Conservation (phyloP, 306 rosid genomes). For the Cyclanthera cordifolia region DNA sequence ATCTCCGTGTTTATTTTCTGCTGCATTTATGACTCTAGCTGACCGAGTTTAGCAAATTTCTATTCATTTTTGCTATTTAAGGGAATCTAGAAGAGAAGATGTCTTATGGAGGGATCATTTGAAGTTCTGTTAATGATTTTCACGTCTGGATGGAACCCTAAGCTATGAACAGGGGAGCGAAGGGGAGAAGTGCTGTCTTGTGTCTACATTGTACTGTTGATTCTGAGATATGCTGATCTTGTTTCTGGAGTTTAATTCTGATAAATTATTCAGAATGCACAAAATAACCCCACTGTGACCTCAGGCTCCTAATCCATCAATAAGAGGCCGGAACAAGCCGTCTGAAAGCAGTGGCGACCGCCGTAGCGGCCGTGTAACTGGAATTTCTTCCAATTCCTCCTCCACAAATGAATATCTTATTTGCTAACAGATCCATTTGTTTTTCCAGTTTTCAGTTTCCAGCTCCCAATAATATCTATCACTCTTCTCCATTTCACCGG, state of each 20-base stretch:
- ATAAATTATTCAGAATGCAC: no score
- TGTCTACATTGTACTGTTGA: not conserved
- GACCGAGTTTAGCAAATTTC: not conserved
- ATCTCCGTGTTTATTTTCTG: not conserved
- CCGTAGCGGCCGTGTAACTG: no score
- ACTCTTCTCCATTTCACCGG: no score
- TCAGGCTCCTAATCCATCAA: no score
- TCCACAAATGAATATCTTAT: no score
- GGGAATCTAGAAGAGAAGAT: not conserved
- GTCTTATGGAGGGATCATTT: not conserved
- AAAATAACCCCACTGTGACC: no score
- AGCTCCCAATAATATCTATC: no score
- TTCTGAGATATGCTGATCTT: not conserved
- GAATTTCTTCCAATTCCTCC: no score
- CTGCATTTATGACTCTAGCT: not conserved
- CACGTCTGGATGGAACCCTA: not conserved
- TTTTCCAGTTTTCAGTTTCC: no score
- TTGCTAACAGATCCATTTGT: no score
- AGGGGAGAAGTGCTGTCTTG: not conserved
- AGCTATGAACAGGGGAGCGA: not conserved
- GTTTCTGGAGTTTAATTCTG: not conserved
- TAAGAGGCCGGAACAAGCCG: no score
- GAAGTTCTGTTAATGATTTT: not conserved
- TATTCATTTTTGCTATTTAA: not conserved
- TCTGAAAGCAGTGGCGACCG: no score